phyloP scores from a whole-genome alignment of 2,329 filamentous ascomycete species.

The Sclerotiophoma versabilis region DNA sequence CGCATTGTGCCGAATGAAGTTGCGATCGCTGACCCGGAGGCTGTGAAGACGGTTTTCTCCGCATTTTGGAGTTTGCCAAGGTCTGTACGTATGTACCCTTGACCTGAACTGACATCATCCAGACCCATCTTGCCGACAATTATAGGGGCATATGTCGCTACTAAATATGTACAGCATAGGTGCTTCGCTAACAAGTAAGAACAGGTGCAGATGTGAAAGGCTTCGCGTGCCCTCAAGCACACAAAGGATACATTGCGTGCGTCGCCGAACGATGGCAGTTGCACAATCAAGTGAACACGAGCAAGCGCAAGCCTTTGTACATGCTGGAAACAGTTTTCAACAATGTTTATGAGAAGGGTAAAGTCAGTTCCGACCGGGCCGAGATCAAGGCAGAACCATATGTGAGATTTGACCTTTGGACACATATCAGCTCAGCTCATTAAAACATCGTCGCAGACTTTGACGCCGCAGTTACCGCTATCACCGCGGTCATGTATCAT shows the following conservation, averaged over 20 bases:
- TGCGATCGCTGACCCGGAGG: background rate
- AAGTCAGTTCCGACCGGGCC: too few species aligned
- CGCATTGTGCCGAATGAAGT: conserved; percentile 23
- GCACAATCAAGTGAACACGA: too few species aligned
- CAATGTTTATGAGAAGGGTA: too few species aligned
- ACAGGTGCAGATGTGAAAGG: too few species aligned
- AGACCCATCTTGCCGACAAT: background rate
- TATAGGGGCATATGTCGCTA: too few species aligned
- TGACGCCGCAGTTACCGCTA: background rate
- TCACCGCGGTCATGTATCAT: conserved; percentile 46
- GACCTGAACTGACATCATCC: background rate
- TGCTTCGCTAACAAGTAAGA: too few species aligned
- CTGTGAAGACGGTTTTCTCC: background rate
- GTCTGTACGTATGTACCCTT: background rate
- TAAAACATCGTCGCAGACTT: background rate
- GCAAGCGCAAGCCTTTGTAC: too few species aligned
- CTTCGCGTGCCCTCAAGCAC: background rate
- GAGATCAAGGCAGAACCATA: too few species aligned
- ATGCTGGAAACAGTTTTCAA: too few species aligned
- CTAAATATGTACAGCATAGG: too few species aligned
- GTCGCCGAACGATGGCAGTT: too few species aligned
- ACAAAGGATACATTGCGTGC: background rate
- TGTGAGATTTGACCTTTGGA: background rate
- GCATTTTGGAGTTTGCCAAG: background rate
- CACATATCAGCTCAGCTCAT: background rate